Evolutionary conservation across 441 rosid genomes (phyloP).

Genomic region (Geranium incanum): DNA sequence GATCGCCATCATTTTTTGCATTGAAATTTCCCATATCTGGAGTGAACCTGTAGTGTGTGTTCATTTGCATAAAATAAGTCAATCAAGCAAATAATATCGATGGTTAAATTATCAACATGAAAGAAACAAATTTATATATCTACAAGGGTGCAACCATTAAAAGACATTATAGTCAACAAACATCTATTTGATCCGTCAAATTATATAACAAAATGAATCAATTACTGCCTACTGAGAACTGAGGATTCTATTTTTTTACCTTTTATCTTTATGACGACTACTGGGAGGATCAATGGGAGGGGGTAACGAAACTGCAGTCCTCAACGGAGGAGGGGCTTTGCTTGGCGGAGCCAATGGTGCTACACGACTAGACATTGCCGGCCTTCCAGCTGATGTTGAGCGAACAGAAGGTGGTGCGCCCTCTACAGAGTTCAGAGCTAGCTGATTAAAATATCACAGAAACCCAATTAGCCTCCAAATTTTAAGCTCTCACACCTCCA

Average conservation of each 20-base stretch:
- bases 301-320: slow-evolving; percentile 42
- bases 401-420: slow-evolving; percentile 28
- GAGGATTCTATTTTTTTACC: slow-evolving; percentile 23
- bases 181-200: not conserved
- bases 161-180: not conserved
- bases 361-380: slow-evolving; percentile 33
- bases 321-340: slow-evolving; percentile 33
- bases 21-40: slow-evolving; percentile 32
- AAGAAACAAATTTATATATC: not conserved
- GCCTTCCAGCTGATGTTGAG: slow-evolving; percentile 47
- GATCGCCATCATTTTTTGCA: slow-evolving; percentile 36
- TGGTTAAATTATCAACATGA: no score
- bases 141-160: not conserved
- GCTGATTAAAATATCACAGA: slow-evolving; percentile 24
- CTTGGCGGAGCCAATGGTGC: slow-evolving; percentile 38
- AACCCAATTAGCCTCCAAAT: slow-evolving; percentile 17
- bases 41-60: slow-evolving; percentile 34
- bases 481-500: not conserved
- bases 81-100: not conserved
- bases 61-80: slow-evolving; percentile 18
- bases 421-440: slow-evolving; percentile 37
- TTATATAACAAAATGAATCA: not conserved
- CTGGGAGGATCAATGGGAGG: slow-evolving; percentile 43
- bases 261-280: slow-evolving; percentile 35
- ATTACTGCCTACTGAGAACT: not conserved